phyloP scores from a whole-genome alignment of 306 rosid genomes.

The Lotus japonicus region DNA sequence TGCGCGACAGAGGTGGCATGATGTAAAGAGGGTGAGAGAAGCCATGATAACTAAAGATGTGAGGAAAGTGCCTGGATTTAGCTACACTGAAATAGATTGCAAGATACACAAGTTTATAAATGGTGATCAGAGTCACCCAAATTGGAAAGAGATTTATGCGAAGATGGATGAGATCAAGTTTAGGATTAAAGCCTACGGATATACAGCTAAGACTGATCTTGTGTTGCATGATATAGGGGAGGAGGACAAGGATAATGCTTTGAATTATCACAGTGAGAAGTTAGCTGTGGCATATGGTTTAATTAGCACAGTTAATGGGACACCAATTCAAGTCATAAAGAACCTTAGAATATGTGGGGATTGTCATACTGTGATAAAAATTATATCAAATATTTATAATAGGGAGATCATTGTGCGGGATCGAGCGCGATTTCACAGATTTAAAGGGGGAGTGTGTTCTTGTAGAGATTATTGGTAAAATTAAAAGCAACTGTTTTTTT shows the following conservation, averaged over 20 bases:
- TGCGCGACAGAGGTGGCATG: constrained; percentile 70
- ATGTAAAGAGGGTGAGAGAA: constrained; percentile 71
- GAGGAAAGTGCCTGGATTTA: constrained; percentile 75
- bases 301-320: constrained; percentile 54
- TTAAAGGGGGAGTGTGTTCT: constrained; percentile 68
- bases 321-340: constrained; percentile 75
- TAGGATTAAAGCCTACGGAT: constrained; percentile 51
- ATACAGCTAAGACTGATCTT: constrained; percentile 53
- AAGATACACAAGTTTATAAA: constrained; percentile 63
- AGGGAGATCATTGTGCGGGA: constrained; percentile 81
- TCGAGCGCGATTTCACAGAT: constrained; percentile 82
- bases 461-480: constrained; percentile 88
- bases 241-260: constrained; percentile 82
- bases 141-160: constrained; percentile 57
- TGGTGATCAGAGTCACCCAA: constrained; percentile 59
- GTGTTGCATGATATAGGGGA: constrained; percentile 94
- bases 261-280: constrained; percentile 82
- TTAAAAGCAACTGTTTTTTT: background rate
- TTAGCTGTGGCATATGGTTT: constrained; percentile 85
- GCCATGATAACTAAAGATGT: constrained; percentile 69
- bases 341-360: constrained; percentile 85
- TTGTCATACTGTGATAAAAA: constrained; percentile 71
- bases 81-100: constrained; percentile 65
- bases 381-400: constrained; percentile 49
- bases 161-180: constrained; percentile 79